Evolutionary conservation across 2,329 filamentous ascomycete genomes (phyloP).

Genomic region (Pyricularia grisea): DNA sequence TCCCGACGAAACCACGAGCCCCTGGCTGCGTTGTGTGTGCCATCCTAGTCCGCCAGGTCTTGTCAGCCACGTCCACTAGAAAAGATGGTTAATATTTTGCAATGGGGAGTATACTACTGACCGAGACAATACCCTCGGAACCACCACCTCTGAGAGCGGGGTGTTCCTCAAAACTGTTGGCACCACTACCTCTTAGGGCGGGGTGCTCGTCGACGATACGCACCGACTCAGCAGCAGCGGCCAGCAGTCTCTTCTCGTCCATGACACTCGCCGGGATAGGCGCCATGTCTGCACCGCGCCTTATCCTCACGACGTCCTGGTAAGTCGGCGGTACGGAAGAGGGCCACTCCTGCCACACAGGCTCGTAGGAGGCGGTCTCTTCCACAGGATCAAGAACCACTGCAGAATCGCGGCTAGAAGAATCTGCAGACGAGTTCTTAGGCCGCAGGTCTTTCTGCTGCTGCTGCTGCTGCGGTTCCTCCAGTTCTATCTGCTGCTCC

Average conservation of each 20-base stretch:
- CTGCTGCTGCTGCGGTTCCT: not conserved
- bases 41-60: not conserved
- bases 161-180: not conserved
- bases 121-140: not conserved
- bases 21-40: conserved; percentile 5
- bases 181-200: not conserved
- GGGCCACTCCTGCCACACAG: not conserved
- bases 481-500: not conserved
- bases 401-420: not conserved
- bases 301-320: not conserved
- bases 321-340: not conserved
- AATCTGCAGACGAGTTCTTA: not conserved
- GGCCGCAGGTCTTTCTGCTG: not conserved
- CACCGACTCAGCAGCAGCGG: not conserved
- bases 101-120: not conserved
- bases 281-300: not conserved
- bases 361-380: not conserved
- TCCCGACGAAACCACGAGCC: conserved; percentile 8
- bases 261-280: not conserved
- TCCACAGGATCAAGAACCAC: not conserved
- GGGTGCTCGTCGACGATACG: not conserved
- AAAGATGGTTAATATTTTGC: not conserved
- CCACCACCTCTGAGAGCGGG: not conserved
- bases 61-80: not conserved
- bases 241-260: not conserved